Conservation (phyloP, 2,329 filamentous ascomycete genomes). For the Aspergillus terreus region DNA sequence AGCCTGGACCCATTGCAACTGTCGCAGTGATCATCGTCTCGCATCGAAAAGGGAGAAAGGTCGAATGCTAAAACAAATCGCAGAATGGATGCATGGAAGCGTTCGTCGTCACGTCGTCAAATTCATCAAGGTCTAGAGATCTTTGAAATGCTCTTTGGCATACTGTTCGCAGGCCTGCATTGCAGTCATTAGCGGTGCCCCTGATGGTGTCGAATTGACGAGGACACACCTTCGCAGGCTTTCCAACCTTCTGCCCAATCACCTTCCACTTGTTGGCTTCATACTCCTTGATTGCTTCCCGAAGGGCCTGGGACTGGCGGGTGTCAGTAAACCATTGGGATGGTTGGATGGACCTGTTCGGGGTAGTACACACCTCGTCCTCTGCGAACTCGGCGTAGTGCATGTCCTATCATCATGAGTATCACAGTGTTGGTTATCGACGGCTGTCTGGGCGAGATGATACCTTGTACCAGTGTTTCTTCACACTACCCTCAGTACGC, state of each 20-base stretch:
- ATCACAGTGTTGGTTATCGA: neutral
- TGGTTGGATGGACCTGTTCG: neutral
- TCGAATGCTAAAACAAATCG: neutral
- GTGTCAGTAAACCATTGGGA: constrained; percentile 12
- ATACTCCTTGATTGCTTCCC: constrained; percentile 97
- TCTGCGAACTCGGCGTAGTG: constrained; percentile 98
- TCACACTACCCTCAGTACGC: constrained; percentile 93
- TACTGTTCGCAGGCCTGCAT: constrained; percentile 80
- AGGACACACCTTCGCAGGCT: constrained; percentile 77
- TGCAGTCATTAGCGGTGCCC: constrained; percentile 15
- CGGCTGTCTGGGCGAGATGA: constrained; percentile 11
- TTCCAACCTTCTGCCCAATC: constrained; percentile 94
- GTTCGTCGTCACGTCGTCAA: constrained; percentile 33
- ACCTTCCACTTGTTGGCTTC: constrained; percentile 98
- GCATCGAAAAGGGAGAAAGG: neutral
- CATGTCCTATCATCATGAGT: constrained; percentile 69
- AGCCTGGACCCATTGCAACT: neutral
- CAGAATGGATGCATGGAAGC: constrained; percentile 17
- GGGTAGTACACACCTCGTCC: constrained; percentile 69
- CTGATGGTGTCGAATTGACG: constrained; percentile 15
- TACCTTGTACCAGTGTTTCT: constrained; percentile 99
- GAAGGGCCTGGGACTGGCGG: constrained; percentile 50
- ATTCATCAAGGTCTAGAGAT: constrained; percentile 30
- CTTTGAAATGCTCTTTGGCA: constrained; percentile 85
- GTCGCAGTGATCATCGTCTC: constrained; percentile 6